Conservation (phyloP, 768 basidiomycete genomes). For the Rhizopogon roseolus region DNA sequence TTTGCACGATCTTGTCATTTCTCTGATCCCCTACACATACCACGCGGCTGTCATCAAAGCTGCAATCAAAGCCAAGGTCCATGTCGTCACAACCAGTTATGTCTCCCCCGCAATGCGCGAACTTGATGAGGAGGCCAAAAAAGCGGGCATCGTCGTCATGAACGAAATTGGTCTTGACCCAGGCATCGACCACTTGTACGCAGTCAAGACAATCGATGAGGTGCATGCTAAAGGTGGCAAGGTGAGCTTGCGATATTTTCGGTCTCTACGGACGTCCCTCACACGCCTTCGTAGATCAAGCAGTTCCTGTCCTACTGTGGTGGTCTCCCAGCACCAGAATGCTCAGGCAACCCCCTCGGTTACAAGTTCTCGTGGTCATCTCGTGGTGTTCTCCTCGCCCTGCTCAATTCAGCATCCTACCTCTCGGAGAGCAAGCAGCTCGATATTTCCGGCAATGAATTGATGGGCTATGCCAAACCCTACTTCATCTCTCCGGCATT, state of each 20-base stretch:
- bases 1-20: constrained; percentile 89
- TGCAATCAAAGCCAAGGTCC: constrained; percentile 74
- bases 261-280: not conserved
- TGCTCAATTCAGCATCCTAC: constrained; percentile 87
- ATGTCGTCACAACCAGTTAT: constrained; percentile 96
- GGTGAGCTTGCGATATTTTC: constrained; percentile 34
- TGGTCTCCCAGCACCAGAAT: constrained; percentile 89
- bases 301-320: constrained; percentile 94
- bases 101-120: constrained; percentile 88
- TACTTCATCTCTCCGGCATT: constrained; percentile 95
- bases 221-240: constrained; percentile 94
- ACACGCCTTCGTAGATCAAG: constrained; percentile 52
- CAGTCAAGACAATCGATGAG: constrained; percentile 90
- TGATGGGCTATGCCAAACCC: constrained; percentile 89
- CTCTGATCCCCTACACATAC: constrained; percentile 92
- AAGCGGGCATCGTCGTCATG: constrained; percentile 89
- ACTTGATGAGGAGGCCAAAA: constrained; percentile 74
- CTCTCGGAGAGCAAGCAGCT: constrained; percentile 60
- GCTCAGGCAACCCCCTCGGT: constrained; percentile 90
- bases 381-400: constrained; percentile 90
- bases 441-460: constrained; percentile 68
- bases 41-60: constrained; percentile 89
- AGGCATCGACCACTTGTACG: constrained; percentile 91
- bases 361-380: constrained; percentile 99
- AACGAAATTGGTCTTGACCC: constrained; percentile 99